These are phyloP conservation scores for Xylariaceae sp. DNA, from an alignment of 2,329 filamentous ascomycete species.

Conservation along the genomic window DNA sequence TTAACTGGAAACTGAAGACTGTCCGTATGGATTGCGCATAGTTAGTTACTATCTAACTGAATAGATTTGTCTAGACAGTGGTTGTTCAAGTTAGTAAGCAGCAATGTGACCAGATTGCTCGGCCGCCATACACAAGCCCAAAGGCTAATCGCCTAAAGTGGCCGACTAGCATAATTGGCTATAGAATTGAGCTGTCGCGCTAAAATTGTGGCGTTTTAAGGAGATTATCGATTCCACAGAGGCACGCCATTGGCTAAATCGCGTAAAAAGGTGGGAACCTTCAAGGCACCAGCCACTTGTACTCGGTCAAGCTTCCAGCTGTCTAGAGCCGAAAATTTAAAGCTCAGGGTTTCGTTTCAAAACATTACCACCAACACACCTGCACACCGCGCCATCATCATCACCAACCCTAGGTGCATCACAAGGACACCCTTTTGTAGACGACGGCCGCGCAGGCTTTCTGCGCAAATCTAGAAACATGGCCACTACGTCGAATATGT, in stretches of 20 bases:
- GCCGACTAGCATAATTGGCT: no score
- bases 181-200: no score
- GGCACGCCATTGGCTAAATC: neutral
- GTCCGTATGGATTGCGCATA: no score
- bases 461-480: conserved; percentile 48
- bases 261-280: neutral
- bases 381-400: neutral
- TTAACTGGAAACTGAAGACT: no score
- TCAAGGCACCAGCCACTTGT: conserved; percentile 12
- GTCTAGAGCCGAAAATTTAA: conserved; percentile 20
- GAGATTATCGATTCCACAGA: neutral
- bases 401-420: neutral
- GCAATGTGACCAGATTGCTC: no score
- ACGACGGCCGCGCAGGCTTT: conserved; percentile 30
- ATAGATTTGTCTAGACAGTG: no score
- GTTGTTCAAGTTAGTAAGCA: no score
- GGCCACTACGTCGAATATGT: conserved; percentile 98
- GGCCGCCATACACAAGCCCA: no score
- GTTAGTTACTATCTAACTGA: no score
- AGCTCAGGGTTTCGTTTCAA: conserved; percentile 11
- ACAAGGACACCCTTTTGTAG: conserved; percentile 15
- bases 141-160: no score
- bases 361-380: neutral
- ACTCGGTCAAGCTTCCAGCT: conserved; percentile 2
- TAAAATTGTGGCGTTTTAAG: neutral